Evolutionary conservation across 768 basidiomycete genomes (phyloP).

Genomic region (Lactarius deliciosus): DNA sequence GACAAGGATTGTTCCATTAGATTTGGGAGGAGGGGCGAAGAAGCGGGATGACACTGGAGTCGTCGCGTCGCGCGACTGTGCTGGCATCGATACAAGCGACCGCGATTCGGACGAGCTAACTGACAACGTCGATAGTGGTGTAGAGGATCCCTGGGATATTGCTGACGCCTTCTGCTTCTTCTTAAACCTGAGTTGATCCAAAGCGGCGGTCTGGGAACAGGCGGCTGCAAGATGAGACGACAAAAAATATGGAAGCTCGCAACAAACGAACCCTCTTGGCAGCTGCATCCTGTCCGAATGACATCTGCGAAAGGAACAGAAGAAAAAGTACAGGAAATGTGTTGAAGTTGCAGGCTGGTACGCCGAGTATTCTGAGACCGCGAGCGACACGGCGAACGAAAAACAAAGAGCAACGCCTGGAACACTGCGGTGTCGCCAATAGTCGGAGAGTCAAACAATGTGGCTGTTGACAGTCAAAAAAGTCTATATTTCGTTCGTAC

Average conservation of each 20-base stretch:
- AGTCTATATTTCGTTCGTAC: slow-evolving; percentile 23
- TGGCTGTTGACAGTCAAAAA: slow-evolving; percentile 35
- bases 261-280: slow-evolving; percentile 29
- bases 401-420: slow-evolving; percentile 9
- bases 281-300: slow-evolving; percentile 26
- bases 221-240: slow-evolving; percentile 17
- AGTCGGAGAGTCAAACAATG: slow-evolving; percentile 39
- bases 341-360: neutral
- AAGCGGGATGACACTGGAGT: slow-evolving; percentile 50
- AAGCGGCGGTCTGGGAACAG: slow-evolving; percentile 42
- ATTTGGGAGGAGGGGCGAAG: slow-evolving; percentile 50
- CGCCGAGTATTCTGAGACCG: neutral
- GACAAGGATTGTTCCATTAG: slow-evolving; percentile 62
- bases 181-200: slow-evolving; percentile 50
- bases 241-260: slow-evolving; percentile 33
- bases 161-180: slow-evolving; percentile 37
- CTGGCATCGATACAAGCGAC: slow-evolving; percentile 42
- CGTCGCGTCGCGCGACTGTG: slow-evolving; percentile 79
- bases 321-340: slow-evolving; percentile 1
- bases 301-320: slow-evolving; percentile 17
- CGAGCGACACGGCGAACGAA: neutral
- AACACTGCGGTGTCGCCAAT: slow-evolving; percentile 25
- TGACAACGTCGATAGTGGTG: slow-evolving; percentile 30
- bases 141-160: slow-evolving; percentile 34
- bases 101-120: slow-evolving; percentile 30